phyloP scores from a whole-genome alignment of 1,284 basidiomycete genomes.

The Trichosporon sp. region DNA sequence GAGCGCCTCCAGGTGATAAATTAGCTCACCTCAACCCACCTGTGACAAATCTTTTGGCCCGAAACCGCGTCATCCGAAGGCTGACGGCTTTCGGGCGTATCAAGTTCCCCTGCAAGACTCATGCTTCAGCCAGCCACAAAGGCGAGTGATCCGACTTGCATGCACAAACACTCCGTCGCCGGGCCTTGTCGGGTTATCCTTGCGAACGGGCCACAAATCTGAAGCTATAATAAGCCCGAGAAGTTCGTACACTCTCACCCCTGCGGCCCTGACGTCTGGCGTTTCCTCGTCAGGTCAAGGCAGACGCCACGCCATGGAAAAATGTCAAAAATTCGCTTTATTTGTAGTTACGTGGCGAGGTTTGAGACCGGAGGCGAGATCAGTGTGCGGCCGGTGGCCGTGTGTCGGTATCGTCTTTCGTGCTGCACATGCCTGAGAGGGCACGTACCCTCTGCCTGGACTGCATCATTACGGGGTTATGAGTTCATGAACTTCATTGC shows the following conservation, averaged over 20 bases:
- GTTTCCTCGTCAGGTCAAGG: background rate
- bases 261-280: background rate
- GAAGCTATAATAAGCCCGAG: too few species aligned
- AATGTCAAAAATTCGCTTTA: background rate
- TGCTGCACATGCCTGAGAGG: too few species aligned
- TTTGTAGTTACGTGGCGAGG: background rate
- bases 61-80: background rate
- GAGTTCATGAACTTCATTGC: too few species aligned
- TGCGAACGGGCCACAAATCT: too few species aligned
- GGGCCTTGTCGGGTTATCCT: too few species aligned
- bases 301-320: background rate
- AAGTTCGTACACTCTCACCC: too few species aligned
- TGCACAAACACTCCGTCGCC: too few species aligned
- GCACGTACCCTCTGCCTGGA: too few species aligned
- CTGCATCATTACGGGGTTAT: too few species aligned
- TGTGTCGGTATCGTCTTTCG: too few species aligned
- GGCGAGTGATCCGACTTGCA: too few species aligned
- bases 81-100: background rate
- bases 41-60: background rate
- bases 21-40: background rate
- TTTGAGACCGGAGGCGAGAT: background rate
- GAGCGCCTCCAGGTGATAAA: background rate
- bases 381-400: too few species aligned
- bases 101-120: background rate
- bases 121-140: background rate